Evolutionary conservation across 2,329 filamentous ascomycete genomes (phyloP), one percentile per base, ranked within the genome.

Genomic region (Colletotrichum sp.): DNA sequence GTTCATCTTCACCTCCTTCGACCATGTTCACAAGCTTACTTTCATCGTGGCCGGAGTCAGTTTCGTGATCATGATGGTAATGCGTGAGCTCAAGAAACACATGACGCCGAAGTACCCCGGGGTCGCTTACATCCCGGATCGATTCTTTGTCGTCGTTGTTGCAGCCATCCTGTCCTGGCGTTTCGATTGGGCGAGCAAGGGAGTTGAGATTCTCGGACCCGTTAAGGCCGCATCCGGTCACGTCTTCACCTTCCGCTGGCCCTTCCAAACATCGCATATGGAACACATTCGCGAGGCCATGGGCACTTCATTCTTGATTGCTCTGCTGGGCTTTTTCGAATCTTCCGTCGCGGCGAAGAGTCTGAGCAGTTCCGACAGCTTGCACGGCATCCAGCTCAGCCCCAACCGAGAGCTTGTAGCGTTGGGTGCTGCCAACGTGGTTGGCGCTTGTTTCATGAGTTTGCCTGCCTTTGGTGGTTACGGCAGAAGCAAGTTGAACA

Each of bases 321-420:
- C 96, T 1, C 89, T 99, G 28, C 92, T 99, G 0, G 97, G 97
- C n/a, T 99, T 99, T 85, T 99, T 99, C 81, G 97, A 99, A 84
- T 98, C 95, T 4, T 98, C 96, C 0, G 96, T 99, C 14, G 97
- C 97, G 2, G 97, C 97, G 43, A 99, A 99, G 85, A 96, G 95
- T 77, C 87, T 99, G 4, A 94, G 94, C 8, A 91, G 91, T 57
- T 88, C 88, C 67, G 91, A 93, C 77, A 92, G 92, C 12, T 93
- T 98, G 36, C 91, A 95, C 75, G 94, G 93, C 36, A 95, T 98
- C 82, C 92, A 94, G 68, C 89, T 98, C 57, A 98, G 96, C 82
- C 92, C 97, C 2, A 99, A 99, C 83, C 91, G 97, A 64, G 97
- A 99, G 83, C 92, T 99, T 78, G 95, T 99, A 67, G 96, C 97